Base-by-base conservation (phyloP, 192 early-diverging fungal genomes). In the Chytriomyces sp. region DNA sequence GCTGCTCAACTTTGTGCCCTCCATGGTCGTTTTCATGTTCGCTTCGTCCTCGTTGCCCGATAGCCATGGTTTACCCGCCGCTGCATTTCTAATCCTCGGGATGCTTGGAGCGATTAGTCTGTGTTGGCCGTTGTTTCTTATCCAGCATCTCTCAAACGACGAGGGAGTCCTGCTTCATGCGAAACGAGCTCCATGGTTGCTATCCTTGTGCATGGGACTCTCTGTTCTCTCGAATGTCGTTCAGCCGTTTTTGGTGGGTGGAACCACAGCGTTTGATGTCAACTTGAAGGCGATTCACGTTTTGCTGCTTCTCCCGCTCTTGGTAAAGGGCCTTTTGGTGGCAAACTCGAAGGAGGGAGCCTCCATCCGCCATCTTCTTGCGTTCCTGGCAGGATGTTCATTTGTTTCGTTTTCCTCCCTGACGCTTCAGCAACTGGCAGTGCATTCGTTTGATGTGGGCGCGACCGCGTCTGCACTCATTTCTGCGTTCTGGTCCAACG, bases 1-100 rank as follows among this genome's bases (percentile, higher is more conserved):
- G 3, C 6, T 57, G 55, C 55, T 57, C 55, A 57, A 57, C 55
- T 57, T 57, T 57, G 55, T 57, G 55, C 55, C 55, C 10, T 57
- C 55, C 22, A 57, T 57, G 55, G 55, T 57, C 30, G 55, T 57
- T 17, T 57, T 57, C 30, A 57, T 57, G 55, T 57, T 14, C 10
- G 30, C 26, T 6, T 6, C 12, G 8, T n/a, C 55, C 30, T 49
- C 30, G 28, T 14, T 28, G 2, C 12, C 1, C n/a, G 14, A 26
- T 57, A 10, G 30, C 19, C 10, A 2, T 12, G 17, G 19, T n/a
- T 12, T 57, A 25, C 55, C 55, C 12, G 55, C 55, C 22, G 55
- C 55, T 2, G 55, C 10, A 4, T 57, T 57, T 28, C 55, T 57
- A 25, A 30, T 30, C 12, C 55, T 57, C 0, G 55, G 55, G 19